These are phyloP conservation scores for Kodamaea nitidulidarum DNA, from an alignment of 805 yeast genomes.

Conservation along the genomic window DNA sequence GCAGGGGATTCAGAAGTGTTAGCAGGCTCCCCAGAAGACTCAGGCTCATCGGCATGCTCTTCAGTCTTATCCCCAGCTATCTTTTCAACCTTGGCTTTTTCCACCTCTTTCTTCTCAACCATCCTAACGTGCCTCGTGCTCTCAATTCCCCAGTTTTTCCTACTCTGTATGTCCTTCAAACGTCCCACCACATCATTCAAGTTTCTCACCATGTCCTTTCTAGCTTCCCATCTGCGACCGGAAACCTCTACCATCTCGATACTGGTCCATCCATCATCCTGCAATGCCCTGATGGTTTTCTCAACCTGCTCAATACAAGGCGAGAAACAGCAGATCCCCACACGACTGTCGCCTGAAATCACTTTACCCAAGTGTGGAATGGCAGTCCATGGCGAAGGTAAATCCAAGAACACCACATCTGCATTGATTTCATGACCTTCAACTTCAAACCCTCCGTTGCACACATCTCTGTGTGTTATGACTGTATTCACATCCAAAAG, in stretches of 20 bases:
- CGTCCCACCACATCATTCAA: conserved; percentile 75
- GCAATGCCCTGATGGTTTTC: conserved; percentile 73
- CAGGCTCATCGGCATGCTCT: conserved; percentile 11
- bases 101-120: conserved; percentile 17
- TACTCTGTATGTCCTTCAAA: conserved; percentile 69
- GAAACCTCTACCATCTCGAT: conserved; percentile 92
- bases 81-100: conserved; percentile 18
- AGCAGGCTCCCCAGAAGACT: neutral
- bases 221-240: conserved; percentile 82
- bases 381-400: conserved; percentile 97
- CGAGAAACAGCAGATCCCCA: conserved; percentile 87
- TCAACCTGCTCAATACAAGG: conserved; percentile 98
- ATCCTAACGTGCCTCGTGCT: conserved; percentile 43
- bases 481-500: conserved; percentile 49
- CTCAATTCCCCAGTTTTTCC: conserved; percentile 63
- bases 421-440: conserved; percentile 47
- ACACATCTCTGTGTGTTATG: conserved; percentile 88
- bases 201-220: conserved; percentile 80
- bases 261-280: conserved; percentile 72
- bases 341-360: conserved; percentile 48
- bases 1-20: conserved; percentile 5
- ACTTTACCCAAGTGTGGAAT: conserved; percentile 68
- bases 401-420: conserved; percentile 77
- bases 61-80: conserved; percentile 10
- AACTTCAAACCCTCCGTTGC: conserved; percentile 75